These are phyloP conservation scores for Fistulifera pelliculosa DNA, from an alignment of 108 stramenopile species.

Conservation along the genomic window DNA sequence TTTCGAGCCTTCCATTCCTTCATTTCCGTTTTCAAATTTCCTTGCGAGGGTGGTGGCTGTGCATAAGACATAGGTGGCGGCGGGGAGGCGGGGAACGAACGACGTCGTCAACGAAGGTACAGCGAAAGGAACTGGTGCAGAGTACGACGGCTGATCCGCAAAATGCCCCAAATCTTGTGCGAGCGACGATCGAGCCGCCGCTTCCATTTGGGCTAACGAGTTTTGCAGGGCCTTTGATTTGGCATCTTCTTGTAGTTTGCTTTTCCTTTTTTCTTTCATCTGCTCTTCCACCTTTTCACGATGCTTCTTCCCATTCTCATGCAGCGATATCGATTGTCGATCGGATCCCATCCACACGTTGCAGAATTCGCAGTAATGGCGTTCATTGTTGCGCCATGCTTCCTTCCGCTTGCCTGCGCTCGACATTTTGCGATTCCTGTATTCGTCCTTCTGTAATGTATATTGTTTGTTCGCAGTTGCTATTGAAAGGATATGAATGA, in stretches of 20 bases:
- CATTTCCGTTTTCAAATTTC: slow-evolving; percentile 20
- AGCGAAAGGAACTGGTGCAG: background rate
- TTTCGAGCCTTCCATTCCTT: slow-evolving; percentile 41
- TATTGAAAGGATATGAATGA: too few relatives aligned
- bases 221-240: slow-evolving; percentile 36
- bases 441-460: too few relatives aligned
- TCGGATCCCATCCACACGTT: slow-evolving; percentile 82
- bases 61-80: slow-evolving; percentile 13
- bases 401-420: background rate
- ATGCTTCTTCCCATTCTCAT: slow-evolving; percentile 86
- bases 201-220: slow-evolving; percentile 43
- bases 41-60: background rate
- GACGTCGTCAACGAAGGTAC: background rate
- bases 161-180: slow-evolving; percentile 7
- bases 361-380: slow-evolving; percentile 80
- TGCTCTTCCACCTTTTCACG: slow-evolving; percentile 50
- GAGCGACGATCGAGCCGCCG: slow-evolving; percentile 32
- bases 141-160: background rate
- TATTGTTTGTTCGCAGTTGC: too few relatives aligned
- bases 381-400: slow-evolving; percentile 12
- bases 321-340: slow-evolving; percentile 65
- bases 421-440: too few relatives aligned
- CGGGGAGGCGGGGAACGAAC: slow-evolving; percentile 9
- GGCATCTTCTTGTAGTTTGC: slow-evolving; percentile 50
- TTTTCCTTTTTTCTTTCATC: slow-evolving; percentile 37